Percentiles rank a stretch among this genome's conserved stretches.
phyloP scores from a whole-genome alignment of 495 filamentous ascomycete species.

The Parachaetomium inaequale region DNA sequence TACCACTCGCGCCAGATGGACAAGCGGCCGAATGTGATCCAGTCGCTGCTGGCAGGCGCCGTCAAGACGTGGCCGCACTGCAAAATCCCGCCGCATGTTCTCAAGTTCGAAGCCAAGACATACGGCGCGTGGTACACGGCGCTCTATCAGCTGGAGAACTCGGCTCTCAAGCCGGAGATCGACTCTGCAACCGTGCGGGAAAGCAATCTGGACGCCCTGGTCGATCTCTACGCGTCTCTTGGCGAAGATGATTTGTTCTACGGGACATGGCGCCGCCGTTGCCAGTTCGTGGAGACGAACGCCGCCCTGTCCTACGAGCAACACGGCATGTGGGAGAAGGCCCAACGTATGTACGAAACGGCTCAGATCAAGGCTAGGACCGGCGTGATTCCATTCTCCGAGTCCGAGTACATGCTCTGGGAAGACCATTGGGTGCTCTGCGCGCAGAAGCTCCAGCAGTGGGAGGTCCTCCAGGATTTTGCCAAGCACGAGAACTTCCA shows the following conservation, averaged over 20 bases:
- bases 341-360: slow-evolving; percentile 90
- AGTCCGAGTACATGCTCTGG: slow-evolving; percentile 97
- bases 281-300: slow-evolving; percentile 94
- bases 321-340: slow-evolving; percentile 98
- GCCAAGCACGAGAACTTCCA: slow-evolving; percentile 99
- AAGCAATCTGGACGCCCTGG: slow-evolving; percentile 88
- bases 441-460: slow-evolving; percentile 96
- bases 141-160: slow-evolving; percentile 76
- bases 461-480: slow-evolving; percentile 95
- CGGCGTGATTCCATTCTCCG: slow-evolving; percentile 87
- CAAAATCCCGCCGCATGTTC: slow-evolving; percentile 89
- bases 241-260: slow-evolving; percentile 98
- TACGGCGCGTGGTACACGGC: slow-evolving; percentile 97
- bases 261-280: slow-evolving; percentile 91
- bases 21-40: slow-evolving; percentile 89
- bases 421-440: slow-evolving; percentile 99
- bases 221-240: slow-evolving; percentile 83
- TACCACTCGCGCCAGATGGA: slow-evolving; percentile 92
- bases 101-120: slow-evolving; percentile 86
- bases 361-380: slow-evolving; percentile 96
- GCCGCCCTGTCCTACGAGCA: slow-evolving; percentile 96
- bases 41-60: slow-evolving; percentile 80
- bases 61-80: slow-evolving; percentile 77
- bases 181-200: slow-evolving; percentile 81
- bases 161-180: slow-evolving; percentile 73